Conservation (phyloP, 805 yeast species). For the Kuraishia ogatae region DNA sequence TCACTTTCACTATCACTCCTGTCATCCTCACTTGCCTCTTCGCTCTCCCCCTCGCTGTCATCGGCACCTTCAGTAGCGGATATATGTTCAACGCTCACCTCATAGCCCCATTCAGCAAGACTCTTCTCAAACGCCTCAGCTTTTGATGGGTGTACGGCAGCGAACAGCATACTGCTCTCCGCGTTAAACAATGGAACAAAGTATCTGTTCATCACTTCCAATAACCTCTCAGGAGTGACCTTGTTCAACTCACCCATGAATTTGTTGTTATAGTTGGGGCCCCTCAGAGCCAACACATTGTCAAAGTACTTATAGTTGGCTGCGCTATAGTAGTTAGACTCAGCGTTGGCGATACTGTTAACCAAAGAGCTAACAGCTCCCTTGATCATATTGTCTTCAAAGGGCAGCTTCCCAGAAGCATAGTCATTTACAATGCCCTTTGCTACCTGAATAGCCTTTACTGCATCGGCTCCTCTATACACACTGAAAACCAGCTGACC, state of each 20-base stretch:
- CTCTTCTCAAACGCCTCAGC: conserved; percentile 34
- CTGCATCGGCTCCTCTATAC: conserved; percentile 79
- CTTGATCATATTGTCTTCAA: conserved; percentile 54
- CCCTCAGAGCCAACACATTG: conserved; percentile 58
- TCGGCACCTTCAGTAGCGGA: conserved; percentile 18
- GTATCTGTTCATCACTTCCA: conserved; percentile 43
- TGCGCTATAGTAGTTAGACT: conserved; percentile 56
- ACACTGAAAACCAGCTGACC: conserved; percentile 61
- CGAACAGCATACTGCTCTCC: conserved; percentile 48
- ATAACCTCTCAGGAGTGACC: conserved; percentile 46
- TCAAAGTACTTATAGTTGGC: conserved; percentile 62
- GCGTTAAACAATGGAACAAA: conserved; percentile 58
- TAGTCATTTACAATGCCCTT: conserved; percentile 53
- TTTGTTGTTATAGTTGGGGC: conserved; percentile 49
- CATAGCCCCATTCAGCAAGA: conserved; percentile 48
- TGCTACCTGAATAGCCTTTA: conserved; percentile 51
- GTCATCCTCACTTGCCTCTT: conserved; percentile 20
- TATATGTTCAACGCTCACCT: conserved; percentile 48
- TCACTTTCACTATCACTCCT: conserved; percentile 14
- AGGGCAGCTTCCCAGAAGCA: conserved; percentile 39
- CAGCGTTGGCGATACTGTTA: conserved; percentile 57
- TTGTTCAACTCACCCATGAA: conserved; percentile 45
- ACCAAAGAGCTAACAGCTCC: conserved; percentile 76
- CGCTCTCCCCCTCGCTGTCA: conserved; percentile 22
- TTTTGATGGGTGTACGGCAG: conserved; percentile 67